A percentile compares a stretch with the other conserved stretches of the same genome.
Conservation (phyloP, 768 basidiomycete species). For the Serendipita sp. region DNA sequence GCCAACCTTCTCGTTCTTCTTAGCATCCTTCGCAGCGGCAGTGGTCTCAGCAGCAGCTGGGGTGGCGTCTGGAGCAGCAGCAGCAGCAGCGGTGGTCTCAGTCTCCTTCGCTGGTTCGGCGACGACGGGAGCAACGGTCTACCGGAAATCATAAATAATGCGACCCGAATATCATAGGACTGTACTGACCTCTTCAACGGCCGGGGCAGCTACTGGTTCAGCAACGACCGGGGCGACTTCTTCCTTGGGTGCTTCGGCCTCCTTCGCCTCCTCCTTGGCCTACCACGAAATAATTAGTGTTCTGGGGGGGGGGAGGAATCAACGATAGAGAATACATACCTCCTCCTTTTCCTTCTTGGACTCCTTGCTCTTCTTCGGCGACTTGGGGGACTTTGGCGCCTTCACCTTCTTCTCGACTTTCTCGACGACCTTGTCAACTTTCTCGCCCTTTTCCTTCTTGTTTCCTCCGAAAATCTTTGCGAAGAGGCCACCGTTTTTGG, state of each 20-base stretch:
- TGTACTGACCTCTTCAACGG: conserved; percentile 3
- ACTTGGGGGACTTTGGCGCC: conserved; percentile 45
- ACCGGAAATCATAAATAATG: background rate
- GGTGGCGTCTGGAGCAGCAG: conserved; percentile 15
- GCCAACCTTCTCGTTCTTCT: conserved; percentile 62
- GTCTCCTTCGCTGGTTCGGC: background rate
- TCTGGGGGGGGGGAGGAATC: background rate
- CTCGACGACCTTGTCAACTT: conserved; percentile 8
- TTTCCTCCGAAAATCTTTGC: conserved; percentile 49
- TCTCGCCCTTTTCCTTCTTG: conserved; percentile 38
- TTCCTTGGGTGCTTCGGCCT: conserved; percentile 15
- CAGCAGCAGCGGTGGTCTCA: conserved; percentile 8
- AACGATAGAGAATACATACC: conserved; percentile 11
- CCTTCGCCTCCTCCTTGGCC: conserved; percentile 13
- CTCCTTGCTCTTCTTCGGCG: conserved; percentile 69
- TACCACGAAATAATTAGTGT: too few species aligned
- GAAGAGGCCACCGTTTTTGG: conserved; percentile 38
- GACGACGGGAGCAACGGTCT: conserved; percentile 8
- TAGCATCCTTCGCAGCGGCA: conserved; percentile 26
- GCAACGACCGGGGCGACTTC: conserved; percentile 12
- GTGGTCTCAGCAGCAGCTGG: conserved; percentile 17
- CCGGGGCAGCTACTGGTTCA: conserved; percentile 11
- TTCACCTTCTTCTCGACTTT: conserved; percentile 41
- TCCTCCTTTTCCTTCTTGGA: background rate
- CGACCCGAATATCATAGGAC: background rate